phyloP scores from a whole-genome alignment of 148 eudicot genomes.

The Vaccinium macrocarpon region DNA sequence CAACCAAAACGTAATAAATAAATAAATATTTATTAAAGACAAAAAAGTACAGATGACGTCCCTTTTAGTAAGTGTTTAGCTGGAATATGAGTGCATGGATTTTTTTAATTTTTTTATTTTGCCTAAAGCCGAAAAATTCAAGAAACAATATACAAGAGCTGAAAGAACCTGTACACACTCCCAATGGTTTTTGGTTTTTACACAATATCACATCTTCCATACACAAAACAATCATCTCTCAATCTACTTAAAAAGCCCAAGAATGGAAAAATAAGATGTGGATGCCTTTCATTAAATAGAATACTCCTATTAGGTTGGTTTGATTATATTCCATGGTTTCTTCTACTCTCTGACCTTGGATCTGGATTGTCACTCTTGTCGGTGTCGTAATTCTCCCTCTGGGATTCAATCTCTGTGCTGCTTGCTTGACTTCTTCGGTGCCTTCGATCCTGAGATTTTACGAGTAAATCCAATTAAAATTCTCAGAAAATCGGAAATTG shows the following conservation, averaged over 20 bases:
- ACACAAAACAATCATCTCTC: conserved; percentile 15
- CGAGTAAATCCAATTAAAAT: neutral
- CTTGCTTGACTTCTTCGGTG: conserved; percentile 48
- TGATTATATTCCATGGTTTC: conserved; percentile 29
- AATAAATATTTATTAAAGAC: too few relatives aligned
- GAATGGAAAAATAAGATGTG: neutral
- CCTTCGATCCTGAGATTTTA: conserved; percentile 68
- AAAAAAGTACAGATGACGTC: too few relatives aligned
- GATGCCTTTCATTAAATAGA: too few relatives aligned
- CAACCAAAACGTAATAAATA: too few relatives aligned
- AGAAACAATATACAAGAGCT: neutral
- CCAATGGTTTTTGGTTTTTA: neutral
- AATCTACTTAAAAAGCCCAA: neutral
- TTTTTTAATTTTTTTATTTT: neutral
- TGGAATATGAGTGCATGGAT: too few relatives aligned
- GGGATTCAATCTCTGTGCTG: conserved; percentile 57
- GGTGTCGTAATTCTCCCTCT: conserved; percentile 55
- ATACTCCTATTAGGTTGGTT: neutral
- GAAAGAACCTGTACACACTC: conserved; percentile 17
- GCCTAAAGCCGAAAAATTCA: neutral
- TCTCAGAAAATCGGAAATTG: neutral
- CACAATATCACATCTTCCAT: conserved; percentile 10
- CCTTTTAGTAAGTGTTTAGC: too few relatives aligned
- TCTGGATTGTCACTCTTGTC: conserved; percentile 83
- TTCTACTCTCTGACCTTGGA: conserved; percentile 60